Conservation (phyloP, 73 alveolate species). For the Tetrahymena borealis region DNA sequence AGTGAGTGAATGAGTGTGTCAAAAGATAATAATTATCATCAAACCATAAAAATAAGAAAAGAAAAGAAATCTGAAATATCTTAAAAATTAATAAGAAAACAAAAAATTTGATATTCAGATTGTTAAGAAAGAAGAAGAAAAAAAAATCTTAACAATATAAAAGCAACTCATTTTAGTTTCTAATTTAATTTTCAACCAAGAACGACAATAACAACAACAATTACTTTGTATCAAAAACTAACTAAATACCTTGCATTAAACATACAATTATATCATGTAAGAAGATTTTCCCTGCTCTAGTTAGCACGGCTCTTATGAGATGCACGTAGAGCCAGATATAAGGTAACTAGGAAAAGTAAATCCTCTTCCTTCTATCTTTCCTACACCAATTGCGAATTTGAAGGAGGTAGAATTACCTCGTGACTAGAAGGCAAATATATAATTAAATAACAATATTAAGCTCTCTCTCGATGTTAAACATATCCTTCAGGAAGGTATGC, state of each 20-base stretch:
- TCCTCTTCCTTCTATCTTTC: not conserved
- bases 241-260: not conserved
- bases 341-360: not conserved
- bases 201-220: not conserved
- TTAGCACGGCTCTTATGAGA: not conserved
- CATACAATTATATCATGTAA: not conserved
- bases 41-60: not conserved
- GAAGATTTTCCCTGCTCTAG: not conserved
- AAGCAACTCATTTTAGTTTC: not conserved
- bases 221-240: not conserved
- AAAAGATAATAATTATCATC: not conserved
- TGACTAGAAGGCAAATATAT: not conserved
- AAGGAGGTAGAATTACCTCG: not conserved
- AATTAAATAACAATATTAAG: not conserved
- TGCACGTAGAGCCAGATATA: not conserved
- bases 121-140: not conserved
- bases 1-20: not conserved
- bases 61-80: not conserved
- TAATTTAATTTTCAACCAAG: not conserved
- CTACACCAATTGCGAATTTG: not conserved
- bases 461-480: not conserved
- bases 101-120: not conserved
- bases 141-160: not conserved
- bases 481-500: not conserved
- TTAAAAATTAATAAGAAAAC: not conserved